Evolutionary conservation across 805 yeast genomes (phyloP).

Genomic region (Brettanomyces sp.): DNA sequence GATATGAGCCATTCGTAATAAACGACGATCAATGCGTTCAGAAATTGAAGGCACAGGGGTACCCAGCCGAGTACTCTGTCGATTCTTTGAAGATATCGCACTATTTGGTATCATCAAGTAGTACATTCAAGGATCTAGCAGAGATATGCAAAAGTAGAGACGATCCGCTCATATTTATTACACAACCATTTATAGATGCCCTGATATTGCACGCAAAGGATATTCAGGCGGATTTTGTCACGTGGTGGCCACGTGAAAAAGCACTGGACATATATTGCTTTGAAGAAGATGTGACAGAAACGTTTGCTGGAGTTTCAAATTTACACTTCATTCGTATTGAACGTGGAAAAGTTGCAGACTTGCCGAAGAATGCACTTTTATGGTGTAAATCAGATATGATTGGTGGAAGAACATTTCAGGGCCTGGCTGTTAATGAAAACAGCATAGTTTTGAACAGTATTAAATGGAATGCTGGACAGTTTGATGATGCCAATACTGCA

Average conservation of each 20-base stretch:
- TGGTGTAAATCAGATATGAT: neutral
- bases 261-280: too few relatives aligned
- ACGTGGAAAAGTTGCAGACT: neutral
- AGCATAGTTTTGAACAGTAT: neutral
- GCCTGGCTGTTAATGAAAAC: neutral
- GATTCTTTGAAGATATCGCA: neutral
- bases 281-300: too few relatives aligned
- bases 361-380: neutral
- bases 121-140: neutral
- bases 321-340: neutral
- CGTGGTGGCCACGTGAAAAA: neutral
- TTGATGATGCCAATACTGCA: neutral
- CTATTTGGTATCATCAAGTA: neutral
- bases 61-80: neutral
- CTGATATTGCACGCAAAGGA: neutral
- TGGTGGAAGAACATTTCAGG: neutral
- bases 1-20: slow-evolving; percentile 1
- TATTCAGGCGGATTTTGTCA: neutral
- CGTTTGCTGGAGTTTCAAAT: too few relatives aligned
- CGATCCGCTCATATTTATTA: neutral
- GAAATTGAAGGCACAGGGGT: neutral
- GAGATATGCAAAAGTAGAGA: neutral
- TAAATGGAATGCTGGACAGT: too few relatives aligned
- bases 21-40: neutral
- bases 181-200: neutral